phyloP scores from a whole-genome alignment of 768 basidiomycete genomes.

The Rhodosporidiobolus sp. region DNA sequence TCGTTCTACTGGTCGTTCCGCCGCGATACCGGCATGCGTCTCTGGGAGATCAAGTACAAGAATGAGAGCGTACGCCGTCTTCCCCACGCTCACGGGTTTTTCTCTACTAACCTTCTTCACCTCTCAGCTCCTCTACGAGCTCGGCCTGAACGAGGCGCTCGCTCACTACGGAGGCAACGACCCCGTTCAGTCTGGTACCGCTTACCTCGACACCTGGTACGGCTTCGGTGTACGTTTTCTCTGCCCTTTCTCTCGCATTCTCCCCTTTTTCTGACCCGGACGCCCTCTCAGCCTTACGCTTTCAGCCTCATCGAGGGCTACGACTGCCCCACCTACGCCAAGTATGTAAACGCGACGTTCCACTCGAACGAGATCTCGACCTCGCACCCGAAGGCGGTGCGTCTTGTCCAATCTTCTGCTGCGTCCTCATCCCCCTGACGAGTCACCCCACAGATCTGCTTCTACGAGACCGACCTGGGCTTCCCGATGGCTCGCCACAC shows the following conservation, averaged over 20 bases:
- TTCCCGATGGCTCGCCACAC: slow-evolving; percentile 46
- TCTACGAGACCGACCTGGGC: slow-evolving; percentile 35
- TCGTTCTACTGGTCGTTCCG: slow-evolving; percentile 44
- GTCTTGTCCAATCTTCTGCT: no score
- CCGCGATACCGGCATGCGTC: slow-evolving; percentile 41
- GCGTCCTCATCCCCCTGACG: no score
- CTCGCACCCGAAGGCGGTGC: neutral
- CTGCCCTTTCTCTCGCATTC: no score
- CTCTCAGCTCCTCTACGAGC: slow-evolving; percentile 44
- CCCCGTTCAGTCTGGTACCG: slow-evolving; percentile 38
- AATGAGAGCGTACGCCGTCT: slow-evolving; percentile 16
- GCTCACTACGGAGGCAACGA: slow-evolving; percentile 45
- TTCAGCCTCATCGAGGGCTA: slow-evolving; percentile 46
- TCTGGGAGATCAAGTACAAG: slow-evolving; percentile 46
- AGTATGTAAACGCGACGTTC: slow-evolving; percentile 45
- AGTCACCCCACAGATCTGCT: slow-evolving; percentile 43
- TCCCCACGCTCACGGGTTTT: no score
- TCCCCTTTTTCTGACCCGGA: neutral
- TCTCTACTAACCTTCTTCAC: no score
- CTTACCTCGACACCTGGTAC: slow-evolving; percentile 35
- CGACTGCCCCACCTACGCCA: slow-evolving; percentile 46
- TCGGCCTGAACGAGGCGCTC: slow-evolving; percentile 44
- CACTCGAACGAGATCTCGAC: slow-evolving; percentile 26
- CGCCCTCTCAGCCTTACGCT: slow-evolving; percentile 44
- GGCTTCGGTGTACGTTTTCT: neutral